Conservation (phyloP, 371 early-diverging fungal species). For the Furculomyces boomerangus region DNA sequence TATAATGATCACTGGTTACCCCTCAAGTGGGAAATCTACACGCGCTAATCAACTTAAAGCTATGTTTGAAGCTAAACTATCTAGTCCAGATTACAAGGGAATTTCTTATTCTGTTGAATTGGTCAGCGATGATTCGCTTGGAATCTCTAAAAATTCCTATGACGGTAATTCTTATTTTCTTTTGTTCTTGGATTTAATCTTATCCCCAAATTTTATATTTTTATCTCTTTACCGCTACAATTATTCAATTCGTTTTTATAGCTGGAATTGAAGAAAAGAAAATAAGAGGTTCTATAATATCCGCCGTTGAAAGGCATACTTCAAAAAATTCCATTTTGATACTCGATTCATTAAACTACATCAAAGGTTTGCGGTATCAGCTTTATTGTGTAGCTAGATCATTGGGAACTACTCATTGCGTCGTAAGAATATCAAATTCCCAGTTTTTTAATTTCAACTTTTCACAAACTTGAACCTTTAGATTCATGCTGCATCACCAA, state of each 20-base stretch:
- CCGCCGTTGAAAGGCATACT: conserved; percentile 72
- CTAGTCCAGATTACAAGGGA: conserved; percentile 17
- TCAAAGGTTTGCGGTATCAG: conserved; percentile 95
- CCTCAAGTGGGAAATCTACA: conserved; percentile 77
- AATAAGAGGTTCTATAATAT: conserved; percentile 70
- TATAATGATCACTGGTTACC: conserved; percentile 70
- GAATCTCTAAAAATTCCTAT: conserved; percentile 43
- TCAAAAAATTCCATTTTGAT: conserved; percentile 71
- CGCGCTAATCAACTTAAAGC: conserved; percentile 53
- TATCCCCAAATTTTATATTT: background rate
- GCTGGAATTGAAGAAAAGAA: conserved; percentile 67
- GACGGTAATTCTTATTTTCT: background rate
- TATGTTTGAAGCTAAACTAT: conserved; percentile 33
- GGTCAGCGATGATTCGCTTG: conserved; percentile 59
- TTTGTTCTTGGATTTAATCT: too few species aligned
- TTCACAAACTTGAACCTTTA: background rate
- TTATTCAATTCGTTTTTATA: conserved; percentile 19
- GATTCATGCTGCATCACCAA: conserved; percentile 28
- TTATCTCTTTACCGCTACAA: too few species aligned
- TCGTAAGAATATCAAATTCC: conserved; percentile 38
- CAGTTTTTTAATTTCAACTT: background rate
- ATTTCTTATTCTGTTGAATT: conserved; percentile 36
- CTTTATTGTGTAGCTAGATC: conserved; percentile 81
- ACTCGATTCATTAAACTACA: conserved; percentile 86
- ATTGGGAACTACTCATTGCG: conserved; percentile 75